Conservation (phyloP, 371 early-diverging fungal genomes). For the Apophysomyces variabilis region DNA sequence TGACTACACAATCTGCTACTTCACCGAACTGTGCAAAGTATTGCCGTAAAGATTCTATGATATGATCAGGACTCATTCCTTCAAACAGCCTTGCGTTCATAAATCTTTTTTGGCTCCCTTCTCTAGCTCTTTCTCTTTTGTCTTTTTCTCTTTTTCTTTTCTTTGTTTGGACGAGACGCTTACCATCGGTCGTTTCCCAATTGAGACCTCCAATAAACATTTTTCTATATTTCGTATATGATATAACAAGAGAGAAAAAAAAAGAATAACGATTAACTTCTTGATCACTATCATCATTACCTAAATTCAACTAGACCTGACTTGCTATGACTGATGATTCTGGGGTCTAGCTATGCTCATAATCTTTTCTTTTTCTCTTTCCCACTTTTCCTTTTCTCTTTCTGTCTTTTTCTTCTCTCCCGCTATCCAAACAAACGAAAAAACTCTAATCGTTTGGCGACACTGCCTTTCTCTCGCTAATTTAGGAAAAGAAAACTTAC, state of each 20-base stretch:
- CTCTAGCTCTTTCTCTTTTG: slow-evolving; percentile 12
- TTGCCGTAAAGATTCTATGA: slow-evolving; percentile 67
- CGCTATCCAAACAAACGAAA: slow-evolving; percentile 3
- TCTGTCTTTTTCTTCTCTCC: background rate
- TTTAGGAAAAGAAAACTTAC: slow-evolving; percentile 39
- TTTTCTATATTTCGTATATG: slow-evolving; percentile 63
- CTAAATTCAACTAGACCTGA: slow-evolving; percentile 27
- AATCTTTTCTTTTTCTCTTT: background rate
- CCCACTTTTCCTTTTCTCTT: slow-evolving; percentile 11
- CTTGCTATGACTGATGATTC: slow-evolving; percentile 24
- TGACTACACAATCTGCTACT: slow-evolving; percentile 77
- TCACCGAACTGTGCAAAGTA: slow-evolving; percentile 81
- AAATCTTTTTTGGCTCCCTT: slow-evolving; percentile 13
- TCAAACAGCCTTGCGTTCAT: slow-evolving; percentile 12
- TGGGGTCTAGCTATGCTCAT: slow-evolving; percentile 17
- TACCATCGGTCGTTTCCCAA: slow-evolving; percentile 91
- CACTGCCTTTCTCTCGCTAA: slow-evolving; percentile 1
- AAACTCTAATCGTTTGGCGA: slow-evolving; percentile 9
- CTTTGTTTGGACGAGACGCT: slow-evolving; percentile 26
- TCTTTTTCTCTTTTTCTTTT: slow-evolving; percentile 14
- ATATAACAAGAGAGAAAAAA: slow-evolving; percentile 1
- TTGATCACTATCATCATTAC: slow-evolving; percentile 20
- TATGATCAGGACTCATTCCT: slow-evolving; percentile 3
- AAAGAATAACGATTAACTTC: slow-evolving; percentile 24
- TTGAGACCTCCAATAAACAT: slow-evolving; percentile 93